Evolutionary conservation across 108 stramenopile genomes (phyloP).

Genomic region (Nitzschia sp.): DNA sequence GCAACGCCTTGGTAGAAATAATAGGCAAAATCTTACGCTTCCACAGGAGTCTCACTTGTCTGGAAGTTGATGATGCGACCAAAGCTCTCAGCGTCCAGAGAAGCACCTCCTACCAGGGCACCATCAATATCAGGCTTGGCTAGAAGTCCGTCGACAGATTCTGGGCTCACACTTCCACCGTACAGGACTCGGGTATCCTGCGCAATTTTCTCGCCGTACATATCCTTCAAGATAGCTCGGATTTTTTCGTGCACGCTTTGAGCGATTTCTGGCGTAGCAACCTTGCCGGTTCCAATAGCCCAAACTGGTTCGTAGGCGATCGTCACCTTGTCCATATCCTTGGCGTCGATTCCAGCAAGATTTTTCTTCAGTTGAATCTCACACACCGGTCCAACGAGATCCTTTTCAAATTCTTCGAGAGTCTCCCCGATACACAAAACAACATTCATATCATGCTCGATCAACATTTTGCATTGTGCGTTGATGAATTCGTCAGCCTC

Average conservation of each 20-base stretch:
- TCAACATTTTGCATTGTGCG: constrained; percentile 80
- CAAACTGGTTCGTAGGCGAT: constrained; percentile 98
- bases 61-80: constrained; percentile 91
- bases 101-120: constrained; percentile 95
- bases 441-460: constrained; percentile 90
- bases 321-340: constrained; percentile 88
- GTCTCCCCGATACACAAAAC: constrained; percentile 97
- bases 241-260: constrained; percentile 83
- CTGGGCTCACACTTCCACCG: constrained; percentile 92
- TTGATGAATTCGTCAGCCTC: constrained; percentile 94
- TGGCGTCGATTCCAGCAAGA: constrained; percentile 64
- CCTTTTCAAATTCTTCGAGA: constrained; percentile 91
- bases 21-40: constrained; percentile 6
- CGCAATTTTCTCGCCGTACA: constrained; percentile 82
- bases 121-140: constrained; percentile 95
- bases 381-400: constrained; percentile 87
- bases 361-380: constrained; percentile 88
- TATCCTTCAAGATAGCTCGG: constrained; percentile 69
- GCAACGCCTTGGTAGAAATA: no score
- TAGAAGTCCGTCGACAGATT: constrained; percentile 93
- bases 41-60: background rate
- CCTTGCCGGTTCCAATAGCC: constrained; percentile 96
- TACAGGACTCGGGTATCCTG: constrained; percentile 85
- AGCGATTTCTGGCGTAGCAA: constrained; percentile 78
- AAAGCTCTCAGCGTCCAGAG: constrained; percentile 85